Conservation (phyloP, 805 yeast species). For the Lipomyces orientalis region DNA sequence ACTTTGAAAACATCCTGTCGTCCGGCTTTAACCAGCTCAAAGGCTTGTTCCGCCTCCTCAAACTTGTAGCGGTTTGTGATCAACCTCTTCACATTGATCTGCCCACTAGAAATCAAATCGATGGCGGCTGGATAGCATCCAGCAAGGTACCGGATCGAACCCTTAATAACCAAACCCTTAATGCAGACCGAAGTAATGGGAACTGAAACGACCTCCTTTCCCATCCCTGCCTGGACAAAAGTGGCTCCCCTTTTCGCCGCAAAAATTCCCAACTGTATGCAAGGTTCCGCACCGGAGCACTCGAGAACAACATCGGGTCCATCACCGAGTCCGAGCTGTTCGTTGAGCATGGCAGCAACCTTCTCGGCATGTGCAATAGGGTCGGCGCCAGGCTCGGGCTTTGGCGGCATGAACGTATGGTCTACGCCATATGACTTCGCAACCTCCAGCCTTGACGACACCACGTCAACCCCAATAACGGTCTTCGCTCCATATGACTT, state of each 20-base stretch:
- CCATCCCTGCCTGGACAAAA: slow-evolving; percentile 85
- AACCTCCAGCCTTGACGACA: slow-evolving; percentile 67
- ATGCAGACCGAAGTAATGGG: slow-evolving; percentile 69
- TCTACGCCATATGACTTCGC: no score
- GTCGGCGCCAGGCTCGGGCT: slow-evolving; percentile 70
- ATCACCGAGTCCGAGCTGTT: no score
- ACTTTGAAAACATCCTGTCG: no score
- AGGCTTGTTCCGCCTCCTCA: slow-evolving; percentile 76
- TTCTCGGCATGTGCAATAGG: no score
- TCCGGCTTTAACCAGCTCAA: slow-evolving; percentile 57
- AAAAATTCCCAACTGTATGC: no score
- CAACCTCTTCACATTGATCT: slow-evolving; percentile 66
- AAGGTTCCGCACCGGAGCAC: slow-evolving; percentile 62
- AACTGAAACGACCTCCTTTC: slow-evolving; percentile 67
- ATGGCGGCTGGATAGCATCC: slow-evolving; percentile 79
- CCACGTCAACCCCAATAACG: slow-evolving; percentile 71
- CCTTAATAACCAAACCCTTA: slow-evolving; percentile 71
- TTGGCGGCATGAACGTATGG: no score
- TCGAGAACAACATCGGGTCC: slow-evolving; percentile 70
- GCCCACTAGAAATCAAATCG: slow-evolving; percentile 63
- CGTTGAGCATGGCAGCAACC: no score
- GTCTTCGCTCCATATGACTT: slow-evolving; percentile 72
- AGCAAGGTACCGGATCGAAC: slow-evolving; percentile 77
- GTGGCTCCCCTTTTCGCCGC: no score
- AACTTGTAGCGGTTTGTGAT: slow-evolving; percentile 76